Evolutionary conservation across 2,329 filamentous ascomycete genomes (phyloP).

Genomic region (Epichloe festucae): DNA sequence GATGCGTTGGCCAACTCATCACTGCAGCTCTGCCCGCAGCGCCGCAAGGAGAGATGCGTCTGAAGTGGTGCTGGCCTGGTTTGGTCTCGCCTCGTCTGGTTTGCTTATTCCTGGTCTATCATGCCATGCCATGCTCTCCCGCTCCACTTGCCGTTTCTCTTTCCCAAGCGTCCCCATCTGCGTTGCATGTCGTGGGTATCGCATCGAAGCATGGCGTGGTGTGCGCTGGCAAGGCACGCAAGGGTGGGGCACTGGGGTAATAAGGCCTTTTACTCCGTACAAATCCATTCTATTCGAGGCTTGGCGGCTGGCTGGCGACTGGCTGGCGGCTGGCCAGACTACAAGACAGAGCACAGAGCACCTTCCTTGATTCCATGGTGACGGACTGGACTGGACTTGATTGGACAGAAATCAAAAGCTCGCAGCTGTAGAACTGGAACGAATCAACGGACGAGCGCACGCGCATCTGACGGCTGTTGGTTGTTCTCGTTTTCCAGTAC

Average conservation of each 20-base stretch:
- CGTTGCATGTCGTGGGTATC: not conserved
- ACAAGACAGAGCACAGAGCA: too few relatives aligned
- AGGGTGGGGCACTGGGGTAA: too few relatives aligned
- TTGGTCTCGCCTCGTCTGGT: not conserved
- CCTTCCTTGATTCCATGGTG: too few relatives aligned
- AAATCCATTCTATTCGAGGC: not conserved
- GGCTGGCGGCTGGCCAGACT: too few relatives aligned
- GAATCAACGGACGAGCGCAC: too few relatives aligned
- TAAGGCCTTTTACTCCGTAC: too few relatives aligned
- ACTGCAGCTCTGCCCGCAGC: slow-evolving; percentile 25
- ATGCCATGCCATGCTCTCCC: not conserved
- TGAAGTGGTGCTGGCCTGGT: not conserved
- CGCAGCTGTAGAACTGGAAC: too few relatives aligned
- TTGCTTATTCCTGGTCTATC: not conserved
- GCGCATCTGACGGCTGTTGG: too few relatives aligned
- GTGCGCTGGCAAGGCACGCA: not conserved
- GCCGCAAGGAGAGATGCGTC: slow-evolving; percentile 8
- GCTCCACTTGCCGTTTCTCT: slow-evolving; percentile 2
- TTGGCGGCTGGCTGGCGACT: not conserved
- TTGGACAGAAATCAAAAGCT: too few relatives aligned
- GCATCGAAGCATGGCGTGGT: not conserved
- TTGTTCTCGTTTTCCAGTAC: too few relatives aligned
- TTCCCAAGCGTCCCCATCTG: not conserved
- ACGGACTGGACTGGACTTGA: too few relatives aligned
- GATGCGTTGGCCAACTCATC: slow-evolving; percentile 30